A percentile compares a stretch with the other conserved stretches of the same genome.
Conservation (phyloP, 495 filamentous ascomycete species). For the Neurospora sp. region DNA sequence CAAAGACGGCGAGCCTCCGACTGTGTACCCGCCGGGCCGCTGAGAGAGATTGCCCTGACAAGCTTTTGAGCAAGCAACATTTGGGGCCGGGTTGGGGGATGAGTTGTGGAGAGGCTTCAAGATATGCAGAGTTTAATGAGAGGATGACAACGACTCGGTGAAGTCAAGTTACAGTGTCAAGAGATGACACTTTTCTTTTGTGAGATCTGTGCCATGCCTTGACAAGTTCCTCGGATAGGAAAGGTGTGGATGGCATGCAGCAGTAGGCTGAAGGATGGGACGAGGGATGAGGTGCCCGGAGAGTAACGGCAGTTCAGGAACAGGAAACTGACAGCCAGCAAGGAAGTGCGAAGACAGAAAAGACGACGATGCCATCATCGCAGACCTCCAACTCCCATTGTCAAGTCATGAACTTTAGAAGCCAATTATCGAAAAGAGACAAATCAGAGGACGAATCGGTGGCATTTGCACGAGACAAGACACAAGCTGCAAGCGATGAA, state of each 20-base stretch:
- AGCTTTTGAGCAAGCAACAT: background rate
- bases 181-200: background rate
- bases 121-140: background rate
- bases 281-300: background rate
- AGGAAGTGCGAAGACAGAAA: background rate
- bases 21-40: background rate
- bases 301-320: background rate
- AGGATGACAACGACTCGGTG: background rate
- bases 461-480: background rate
- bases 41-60: background rate
- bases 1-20: background rate
- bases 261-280: background rate
- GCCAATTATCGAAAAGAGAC: background rate
- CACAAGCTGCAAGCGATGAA: background rate
- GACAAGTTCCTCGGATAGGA: conserved; percentile 4
- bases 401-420: background rate
- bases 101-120: background rate
- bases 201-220: background rate
- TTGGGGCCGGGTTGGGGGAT: background rate
- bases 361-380: background rate
- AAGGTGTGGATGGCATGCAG: conserved; percentile 3
- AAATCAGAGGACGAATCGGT: background rate
- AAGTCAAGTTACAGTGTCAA: background rate
- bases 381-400: background rate
- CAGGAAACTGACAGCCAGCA: background rate